Percentiles rank a stretch among this genome's conserved stretches.
phyloP scores from a whole-genome alignment of 2,329 filamentous ascomycete species.

The Reticulascus tulasneorum region DNA sequence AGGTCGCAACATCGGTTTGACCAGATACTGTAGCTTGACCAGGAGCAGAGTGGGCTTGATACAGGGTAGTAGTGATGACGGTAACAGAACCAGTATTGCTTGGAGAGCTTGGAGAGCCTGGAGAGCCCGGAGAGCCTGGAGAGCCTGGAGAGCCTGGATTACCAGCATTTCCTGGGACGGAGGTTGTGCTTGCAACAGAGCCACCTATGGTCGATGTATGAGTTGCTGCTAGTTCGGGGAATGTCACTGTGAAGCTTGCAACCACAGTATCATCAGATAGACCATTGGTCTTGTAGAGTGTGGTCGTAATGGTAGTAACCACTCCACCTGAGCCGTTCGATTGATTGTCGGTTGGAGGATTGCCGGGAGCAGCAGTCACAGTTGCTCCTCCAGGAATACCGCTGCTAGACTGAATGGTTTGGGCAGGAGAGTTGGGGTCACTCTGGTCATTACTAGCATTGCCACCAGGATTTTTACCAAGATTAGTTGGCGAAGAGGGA shows the following conservation, averaged over 20 bases:
- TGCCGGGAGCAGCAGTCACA: not conserved
- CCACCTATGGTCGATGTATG: too few species aligned
- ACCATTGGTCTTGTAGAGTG: slow-evolving; percentile 10
- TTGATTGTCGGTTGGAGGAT: too few species aligned
- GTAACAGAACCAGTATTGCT: slow-evolving; percentile 2
- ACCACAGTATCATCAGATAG: slow-evolving; percentile 13
- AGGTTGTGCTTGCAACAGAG: too few species aligned
- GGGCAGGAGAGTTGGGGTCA: not conserved
- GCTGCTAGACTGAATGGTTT: slow-evolving; percentile 2
- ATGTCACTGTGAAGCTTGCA: slow-evolving; percentile 22
- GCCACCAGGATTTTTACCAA: not conserved
- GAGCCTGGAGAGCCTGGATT: not conserved
- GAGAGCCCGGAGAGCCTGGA: not conserved
- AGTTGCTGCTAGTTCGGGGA: too few species aligned
- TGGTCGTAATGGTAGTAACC: slow-evolving; percentile 11
- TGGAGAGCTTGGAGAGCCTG: not conserved
- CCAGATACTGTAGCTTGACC: slow-evolving; percentile 1
- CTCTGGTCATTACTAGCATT: too few species aligned
- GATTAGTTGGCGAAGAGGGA: slow-evolving; percentile 4
- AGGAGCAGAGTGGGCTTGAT: not conserved
- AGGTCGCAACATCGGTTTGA: slow-evolving; percentile 8
- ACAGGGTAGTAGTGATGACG: slow-evolving; percentile 9
- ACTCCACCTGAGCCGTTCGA: too few species aligned
- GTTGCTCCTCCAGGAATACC: too few species aligned
- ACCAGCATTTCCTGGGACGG: not conserved